Conservation (phyloP, 306 rosid genomes). For the Lathyrus oleraceus region DNA sequence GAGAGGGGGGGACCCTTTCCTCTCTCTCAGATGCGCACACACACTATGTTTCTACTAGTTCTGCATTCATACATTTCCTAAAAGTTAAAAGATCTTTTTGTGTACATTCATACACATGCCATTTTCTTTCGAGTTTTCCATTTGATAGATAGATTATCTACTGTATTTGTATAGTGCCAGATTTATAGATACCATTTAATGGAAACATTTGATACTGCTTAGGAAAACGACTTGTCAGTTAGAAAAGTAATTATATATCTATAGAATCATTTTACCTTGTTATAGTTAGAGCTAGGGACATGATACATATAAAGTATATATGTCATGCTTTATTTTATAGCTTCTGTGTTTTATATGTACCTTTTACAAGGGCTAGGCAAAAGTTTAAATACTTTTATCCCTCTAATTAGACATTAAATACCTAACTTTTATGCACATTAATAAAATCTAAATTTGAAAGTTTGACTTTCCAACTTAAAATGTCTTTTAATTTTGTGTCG, state of each 20-base stretch:
- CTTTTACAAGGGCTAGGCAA: neutral
- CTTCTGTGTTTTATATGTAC: neutral
- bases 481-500: too few species aligned
- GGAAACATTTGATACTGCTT: slow-evolving; percentile 47
- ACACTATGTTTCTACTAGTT: slow-evolving; percentile 11
- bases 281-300: slow-evolving; percentile 19
- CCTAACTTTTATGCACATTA: too few species aligned
- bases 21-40: neutral
- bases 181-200: slow-evolving; percentile 45
- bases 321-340: slow-evolving; percentile 3
- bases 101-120: slow-evolving; percentile 33
- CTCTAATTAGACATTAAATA: too few species aligned
- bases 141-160: slow-evolving; percentile 39
- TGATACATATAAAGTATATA: slow-evolving; percentile 37
- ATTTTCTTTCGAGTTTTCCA: slow-evolving; percentile 39
- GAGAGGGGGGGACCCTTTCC: slow-evolving; percentile 58
- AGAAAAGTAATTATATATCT: slow-evolving; percentile 33
- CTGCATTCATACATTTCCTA: slow-evolving; percentile 25
- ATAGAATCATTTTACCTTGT: slow-evolving; percentile 26
- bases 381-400: neutral
- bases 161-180: slow-evolving; percentile 49
- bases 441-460: too few species aligned
- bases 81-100: slow-evolving; percentile 28
- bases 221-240: slow-evolving; percentile 44
- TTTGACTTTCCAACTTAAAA: too few species aligned